Evolutionary conservation across 2,329 filamentous ascomycete species (phyloP), one percentile per base, ranked within the genome.

Genomic region (Colletotrichum sp.): DNA sequence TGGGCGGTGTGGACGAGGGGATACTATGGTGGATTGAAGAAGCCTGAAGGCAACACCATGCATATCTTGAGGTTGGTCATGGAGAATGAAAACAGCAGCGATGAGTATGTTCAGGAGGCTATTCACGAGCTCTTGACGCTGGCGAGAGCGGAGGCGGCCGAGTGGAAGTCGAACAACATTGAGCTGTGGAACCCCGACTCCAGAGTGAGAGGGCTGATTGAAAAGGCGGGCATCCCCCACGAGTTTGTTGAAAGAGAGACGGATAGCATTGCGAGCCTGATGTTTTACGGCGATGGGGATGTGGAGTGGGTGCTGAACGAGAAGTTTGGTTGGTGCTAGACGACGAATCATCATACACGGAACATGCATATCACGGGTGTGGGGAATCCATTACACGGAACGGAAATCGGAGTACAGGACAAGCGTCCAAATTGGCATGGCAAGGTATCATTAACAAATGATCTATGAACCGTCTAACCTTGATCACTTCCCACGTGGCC

Each of bases 151-250:
- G 92, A 98, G 84, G 96, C 96, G 3, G 85, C 88, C 5, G 88
- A 91, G 72, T 98, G 95, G 94, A 87, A 90, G 60, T 92, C 95
- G 86, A 88, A 89, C 55, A 89, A 91, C 62, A 91, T 98, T 5
- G 90, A 96, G 82, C 87, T 96, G 68, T 99, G 96, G 96, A 98
- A 97, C 81, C 96, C 96, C 0, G 90, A 90, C 6, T 86, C 90
- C 8, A 80, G 89, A 77, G 82, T 92, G 30, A 82, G 82, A 81
- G 77, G 83, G 18, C 80, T 93, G 55, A 84, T 93, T 2, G 84
- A 87, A 52, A 81, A 80, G 30, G 84, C 86, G 3, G 88, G 87
- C 10, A 79, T 95, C 18, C 82, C 89, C 24, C 86, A 90, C 71
- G 81, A 85, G 34, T 85, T 86, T 73, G 87, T 92, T 1, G 87